These are phyloP conservation scores for Raffaelea deltoideospora DNA, from an alignment of 2,329 filamentous ascomycete species.

Conservation along the genomic window DNA sequence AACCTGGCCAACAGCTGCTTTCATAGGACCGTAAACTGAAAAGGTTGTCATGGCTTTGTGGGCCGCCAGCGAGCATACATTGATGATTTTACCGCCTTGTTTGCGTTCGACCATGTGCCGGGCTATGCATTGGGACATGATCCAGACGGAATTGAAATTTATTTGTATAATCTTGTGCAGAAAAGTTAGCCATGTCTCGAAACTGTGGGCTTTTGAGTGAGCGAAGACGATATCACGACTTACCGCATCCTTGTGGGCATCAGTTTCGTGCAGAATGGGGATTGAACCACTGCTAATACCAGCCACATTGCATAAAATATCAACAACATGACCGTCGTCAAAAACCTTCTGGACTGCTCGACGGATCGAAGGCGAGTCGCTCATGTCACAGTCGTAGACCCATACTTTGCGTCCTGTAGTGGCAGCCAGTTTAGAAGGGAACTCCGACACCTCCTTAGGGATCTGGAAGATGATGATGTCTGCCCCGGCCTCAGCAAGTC, in stretches of 20 bases:
- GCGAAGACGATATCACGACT: no score
- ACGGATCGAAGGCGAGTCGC: neutral
- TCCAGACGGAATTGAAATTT: constrained; percentile 7
- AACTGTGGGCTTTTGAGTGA: no score
- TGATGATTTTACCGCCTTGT: constrained; percentile 9
- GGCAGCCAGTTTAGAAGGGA: neutral
- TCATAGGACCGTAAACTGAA: constrained; percentile 9
- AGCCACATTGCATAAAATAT: constrained; percentile 10
- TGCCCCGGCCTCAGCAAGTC: constrained; percentile 2
- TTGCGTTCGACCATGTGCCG: constrained; percentile 7
- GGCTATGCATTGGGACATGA: constrained; percentile 6
- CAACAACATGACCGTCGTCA: neutral
- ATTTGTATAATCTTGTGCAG: no score
- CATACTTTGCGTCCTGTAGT: neutral
- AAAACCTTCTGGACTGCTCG: neutral
- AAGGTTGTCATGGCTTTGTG: constrained; percentile 7
- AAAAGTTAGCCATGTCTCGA: no score
- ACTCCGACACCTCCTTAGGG: constrained; percentile 6
- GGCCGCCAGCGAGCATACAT: constrained; percentile 8
- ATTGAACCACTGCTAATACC: constrained; percentile 8
- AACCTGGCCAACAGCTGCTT: constrained; percentile 8
- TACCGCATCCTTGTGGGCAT: constrained; percentile 7
- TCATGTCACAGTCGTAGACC: neutral
- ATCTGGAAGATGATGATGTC: constrained; percentile 7
- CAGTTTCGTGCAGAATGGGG: constrained; percentile 7